phyloP scores from a whole-genome alignment of 176 grass and related monocot species.

The Pontederia crassipes region DNA sequence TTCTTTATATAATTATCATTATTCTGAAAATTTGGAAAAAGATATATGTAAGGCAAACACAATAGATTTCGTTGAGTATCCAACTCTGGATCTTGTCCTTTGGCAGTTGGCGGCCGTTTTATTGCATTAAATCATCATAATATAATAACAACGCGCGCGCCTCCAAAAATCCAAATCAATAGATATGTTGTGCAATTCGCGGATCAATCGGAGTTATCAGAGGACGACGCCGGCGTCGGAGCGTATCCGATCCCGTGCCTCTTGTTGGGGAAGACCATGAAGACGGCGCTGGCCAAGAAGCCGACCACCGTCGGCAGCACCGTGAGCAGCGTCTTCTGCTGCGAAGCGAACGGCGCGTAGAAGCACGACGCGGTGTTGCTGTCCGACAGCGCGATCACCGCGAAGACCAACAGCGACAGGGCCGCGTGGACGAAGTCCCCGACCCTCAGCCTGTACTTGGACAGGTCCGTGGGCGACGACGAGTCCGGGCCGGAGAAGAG shows the following conservation, averaged over 20 bases:
- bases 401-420: background rate
- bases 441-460: background rate
- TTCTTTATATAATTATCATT: too few species aligned
- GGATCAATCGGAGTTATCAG: background rate
- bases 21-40: too few species aligned
- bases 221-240: background rate
- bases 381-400: background rate
- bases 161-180: too few species aligned
- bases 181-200: too few species aligned
- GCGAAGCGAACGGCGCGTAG: background rate
- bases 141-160: too few species aligned
- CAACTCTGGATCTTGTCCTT: too few species aligned
- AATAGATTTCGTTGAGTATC: too few species aligned
- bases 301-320: background rate
- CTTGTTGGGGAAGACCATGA: slow-evolving; percentile 1
- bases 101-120: too few species aligned
- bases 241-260: background rate
- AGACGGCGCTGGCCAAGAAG: background rate
- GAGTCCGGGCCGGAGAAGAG: too few species aligned
- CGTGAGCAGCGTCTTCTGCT: background rate
- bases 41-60: too few species aligned
- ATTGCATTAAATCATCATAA: too few species aligned
- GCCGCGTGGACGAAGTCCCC: background rate
- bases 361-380: background rate
- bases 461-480: background rate